Evolutionary conservation across 2,329 filamentous ascomycete species (phyloP).

Genomic region (Sarocladium kiliense): DNA sequence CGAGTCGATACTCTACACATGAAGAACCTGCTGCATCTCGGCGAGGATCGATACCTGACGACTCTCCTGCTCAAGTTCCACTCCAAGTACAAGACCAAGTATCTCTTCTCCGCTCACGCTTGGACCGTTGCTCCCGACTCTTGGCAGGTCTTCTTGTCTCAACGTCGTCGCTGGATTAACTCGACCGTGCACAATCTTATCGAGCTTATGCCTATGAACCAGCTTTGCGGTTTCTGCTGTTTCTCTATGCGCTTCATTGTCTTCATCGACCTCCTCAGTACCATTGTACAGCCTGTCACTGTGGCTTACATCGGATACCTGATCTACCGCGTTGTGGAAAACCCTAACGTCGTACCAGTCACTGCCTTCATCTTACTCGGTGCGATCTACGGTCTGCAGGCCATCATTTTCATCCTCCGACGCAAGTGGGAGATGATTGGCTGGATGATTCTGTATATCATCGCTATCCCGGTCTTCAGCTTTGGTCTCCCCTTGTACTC

Average conservation of each 20-base stretch:
- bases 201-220: slow-evolving; percentile 86
- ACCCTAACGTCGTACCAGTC: slow-evolving; percentile 64
- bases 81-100: slow-evolving; percentile 96
- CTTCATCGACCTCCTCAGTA: slow-evolving; percentile 88
- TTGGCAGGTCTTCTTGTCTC: slow-evolving; percentile 91
- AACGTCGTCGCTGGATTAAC: slow-evolving; percentile 99
- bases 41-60: slow-evolving; percentile 96
- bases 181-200: slow-evolving; percentile 97
- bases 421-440: slow-evolving; percentile 99
- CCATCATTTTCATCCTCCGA: slow-evolving; percentile 91
- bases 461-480: slow-evolving; percentile 87
- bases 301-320: slow-evolving; percentile 87
- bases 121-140: slow-evolving; percentile 97
- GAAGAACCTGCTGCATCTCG: slow-evolving; percentile 95
- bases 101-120: slow-evolving; percentile 83
- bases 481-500: slow-evolving; percentile 87
- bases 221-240: slow-evolving; percentile 99
- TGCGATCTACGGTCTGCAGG: slow-evolving; percentile 96
- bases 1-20: slow-evolving; percentile 97
- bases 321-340: slow-evolving; percentile 64
- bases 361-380: slow-evolving; percentile 87
- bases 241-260: slow-evolving; percentile 99
- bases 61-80: slow-evolving; percentile 91
- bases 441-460: slow-evolving; percentile 95
- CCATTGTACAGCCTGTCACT: slow-evolving; percentile 85